Conservation (phyloP, 495 filamentous ascomycete species). For the Podospora anserina region DNA sequence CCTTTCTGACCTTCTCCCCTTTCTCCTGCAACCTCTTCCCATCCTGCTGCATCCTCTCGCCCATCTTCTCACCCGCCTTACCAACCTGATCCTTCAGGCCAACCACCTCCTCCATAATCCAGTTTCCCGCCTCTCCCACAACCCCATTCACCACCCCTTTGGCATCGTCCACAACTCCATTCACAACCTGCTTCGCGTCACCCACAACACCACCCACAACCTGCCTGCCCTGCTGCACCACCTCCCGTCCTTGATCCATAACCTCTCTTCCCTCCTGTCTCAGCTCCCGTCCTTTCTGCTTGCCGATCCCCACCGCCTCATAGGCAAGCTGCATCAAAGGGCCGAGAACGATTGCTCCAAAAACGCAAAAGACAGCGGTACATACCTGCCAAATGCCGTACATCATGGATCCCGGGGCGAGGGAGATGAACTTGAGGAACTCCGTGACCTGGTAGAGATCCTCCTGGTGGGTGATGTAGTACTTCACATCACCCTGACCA, state of each 20-base stretch:
- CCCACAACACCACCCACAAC: neutral
- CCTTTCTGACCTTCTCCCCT: neutral
- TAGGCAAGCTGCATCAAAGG: conserved; percentile 15
- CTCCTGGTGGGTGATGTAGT: conserved; percentile 71
- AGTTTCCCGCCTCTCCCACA: neutral
- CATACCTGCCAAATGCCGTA: conserved; percentile 55
- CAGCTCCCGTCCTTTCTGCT: neutral
- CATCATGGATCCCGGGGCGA: conserved; percentile 48
- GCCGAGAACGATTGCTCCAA: conserved; percentile 43
- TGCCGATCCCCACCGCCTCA: neutral
- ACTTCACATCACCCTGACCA: conserved; percentile 31
- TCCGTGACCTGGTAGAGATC: conserved; percentile 81
- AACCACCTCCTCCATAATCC: neutral
- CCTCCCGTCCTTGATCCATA: neutral
- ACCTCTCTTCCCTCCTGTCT: neutral
- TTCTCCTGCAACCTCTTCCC: neutral
- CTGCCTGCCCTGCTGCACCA: neutral
- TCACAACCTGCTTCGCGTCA: neutral
- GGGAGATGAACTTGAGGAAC: conserved; percentile 65
- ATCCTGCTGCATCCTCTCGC: neutral
- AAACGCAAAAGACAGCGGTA: conserved; percentile 59
- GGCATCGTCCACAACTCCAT: neutral
- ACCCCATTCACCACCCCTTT: conserved; percentile 7
- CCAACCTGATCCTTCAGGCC: neutral
- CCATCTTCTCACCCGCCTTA: neutral